A percentile compares a stretch with the other conserved stretches of the same genome.
These are phyloP conservation scores for Triangularia setosa DNA, from an alignment of 2,329 filamentous ascomycete genomes.

Conservation along the genomic window DNA sequence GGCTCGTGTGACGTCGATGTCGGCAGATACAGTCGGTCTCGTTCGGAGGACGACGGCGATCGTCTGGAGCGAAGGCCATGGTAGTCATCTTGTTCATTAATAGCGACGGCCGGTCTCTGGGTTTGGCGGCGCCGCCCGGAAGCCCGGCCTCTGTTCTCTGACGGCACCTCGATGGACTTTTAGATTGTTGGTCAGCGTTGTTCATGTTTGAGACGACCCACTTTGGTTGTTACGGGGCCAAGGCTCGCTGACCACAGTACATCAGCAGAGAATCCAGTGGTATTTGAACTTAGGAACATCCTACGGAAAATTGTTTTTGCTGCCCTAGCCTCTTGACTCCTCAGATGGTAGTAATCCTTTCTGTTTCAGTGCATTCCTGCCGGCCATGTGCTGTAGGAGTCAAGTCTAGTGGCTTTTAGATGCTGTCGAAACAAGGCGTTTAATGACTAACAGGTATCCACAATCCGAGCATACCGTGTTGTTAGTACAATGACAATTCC, in stretches of 20 bases:
- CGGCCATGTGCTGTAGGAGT: neutral
- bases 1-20: neutral
- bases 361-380: neutral
- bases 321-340: neutral
- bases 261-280: neutral
- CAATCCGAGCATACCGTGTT: neutral
- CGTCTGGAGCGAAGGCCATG: neutral
- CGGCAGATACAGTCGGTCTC: neutral
- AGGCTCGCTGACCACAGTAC: neutral
- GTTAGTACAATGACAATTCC: neutral
- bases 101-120: neutral
- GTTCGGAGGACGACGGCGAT: neutral
- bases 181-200: neutral
- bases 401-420: too few species aligned
- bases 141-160: neutral
- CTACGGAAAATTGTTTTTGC: neutral
- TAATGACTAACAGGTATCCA: neutral
- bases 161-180: too few species aligned
- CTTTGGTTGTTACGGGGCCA: neutral
- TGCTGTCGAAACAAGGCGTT: neutral
- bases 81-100: neutral
- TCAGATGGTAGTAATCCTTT: neutral
- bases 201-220: neutral
- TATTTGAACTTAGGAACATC: neutral
- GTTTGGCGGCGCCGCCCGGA: neutral